These are phyloP conservation scores for Nitzschia palea DNA, from an alignment of 108 stramenopile genomes.

Conservation along the genomic window DNA sequence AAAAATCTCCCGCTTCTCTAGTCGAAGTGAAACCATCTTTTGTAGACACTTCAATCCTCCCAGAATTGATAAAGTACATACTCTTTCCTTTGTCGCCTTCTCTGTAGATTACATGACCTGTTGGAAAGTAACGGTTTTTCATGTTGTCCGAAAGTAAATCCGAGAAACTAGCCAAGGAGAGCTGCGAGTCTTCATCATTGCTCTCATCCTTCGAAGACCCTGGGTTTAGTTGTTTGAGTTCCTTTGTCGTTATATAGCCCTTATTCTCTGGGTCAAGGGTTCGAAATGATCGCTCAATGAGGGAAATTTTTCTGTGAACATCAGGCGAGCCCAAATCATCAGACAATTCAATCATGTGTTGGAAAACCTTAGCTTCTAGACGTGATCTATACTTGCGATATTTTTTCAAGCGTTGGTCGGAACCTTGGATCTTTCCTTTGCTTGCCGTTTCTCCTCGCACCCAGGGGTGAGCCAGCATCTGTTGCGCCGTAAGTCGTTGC, in stretches of 20 bases:
- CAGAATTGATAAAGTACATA: slow-evolving; percentile 79
- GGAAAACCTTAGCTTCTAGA: slow-evolving; percentile 72
- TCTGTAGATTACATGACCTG: slow-evolving; percentile 61
- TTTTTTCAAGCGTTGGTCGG: slow-evolving; percentile 50
- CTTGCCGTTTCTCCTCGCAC: slow-evolving; percentile 83
- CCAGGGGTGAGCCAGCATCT: slow-evolving; percentile 88
- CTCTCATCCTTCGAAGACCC: background rate
- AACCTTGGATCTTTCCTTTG: slow-evolving; percentile 55
- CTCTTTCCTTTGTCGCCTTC: slow-evolving; percentile 69
- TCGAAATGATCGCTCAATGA: slow-evolving; percentile 77
- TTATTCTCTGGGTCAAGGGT: slow-evolving; percentile 47
- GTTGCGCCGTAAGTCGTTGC: slow-evolving; percentile 67
- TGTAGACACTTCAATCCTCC: slow-evolving; percentile 60
- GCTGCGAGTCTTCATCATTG: slow-evolving; percentile 37
- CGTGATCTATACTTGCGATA: slow-evolving; percentile 64
- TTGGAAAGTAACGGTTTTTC: slow-evolving; percentile 63
- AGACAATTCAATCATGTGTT: slow-evolving; percentile 55
- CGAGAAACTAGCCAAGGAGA: slow-evolving; percentile 57
- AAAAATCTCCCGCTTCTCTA: slow-evolving; percentile 58
- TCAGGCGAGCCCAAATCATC: slow-evolving; percentile 44
- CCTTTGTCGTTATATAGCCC: slow-evolving; percentile 48
- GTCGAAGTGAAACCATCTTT: slow-evolving; percentile 58
- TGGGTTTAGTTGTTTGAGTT: slow-evolving; percentile 6
- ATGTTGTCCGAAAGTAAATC: slow-evolving; percentile 68
- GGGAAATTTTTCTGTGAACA: slow-evolving; percentile 54